Evolutionary conservation across 306 rosid genomes (phyloP), one percentile per base, ranked within the genome.

Genomic region (Purshia tridentata): DNA sequence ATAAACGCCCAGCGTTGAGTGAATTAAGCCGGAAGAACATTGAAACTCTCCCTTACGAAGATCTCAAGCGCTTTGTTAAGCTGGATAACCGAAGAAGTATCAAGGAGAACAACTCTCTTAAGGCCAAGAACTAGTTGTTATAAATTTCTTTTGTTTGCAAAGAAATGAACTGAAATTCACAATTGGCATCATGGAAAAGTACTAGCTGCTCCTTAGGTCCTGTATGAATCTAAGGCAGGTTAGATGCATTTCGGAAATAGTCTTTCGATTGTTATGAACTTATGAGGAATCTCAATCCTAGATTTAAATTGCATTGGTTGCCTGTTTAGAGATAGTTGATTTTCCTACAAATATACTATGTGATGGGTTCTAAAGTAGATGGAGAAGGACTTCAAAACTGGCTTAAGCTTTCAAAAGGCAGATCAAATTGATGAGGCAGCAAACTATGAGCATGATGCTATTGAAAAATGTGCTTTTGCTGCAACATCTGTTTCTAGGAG

Each of bases 31-130:
- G 97, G 86, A 89, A 81, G 89, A 79, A 81, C 35, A 60, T 78
- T 15, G 86, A 86, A 58, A 68, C 86, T 37, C 96, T 93, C 44
- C 73, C 84, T 13, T 91, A 87, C 4, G 88, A 82, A 53, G 90
- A 82, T 82, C 90, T 89, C 61, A 91, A 87, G 74, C 87, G 91
- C 55, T 91, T 86, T 58, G 93, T 86, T 67, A 91, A 93, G 87
- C 84, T 89, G 64, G 96, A 93, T 78, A 93, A 78, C 76, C 90
- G 93, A 72, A 93, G 84, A 22, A 86, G 85, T 76, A 93, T 91
- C 84, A 91, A 87, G 84, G 97, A 88, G 83, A 90, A 89, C 81
- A 87, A 89, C 88, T 80, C 89, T 56, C 15, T 77, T 4, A 87
- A 87, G 85, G 89, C 92, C 76, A 91, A 89, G 88, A 89, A 84